Conservation (phyloP, 805 yeast species). For the Crinitomyces ghanaensis region DNA sequence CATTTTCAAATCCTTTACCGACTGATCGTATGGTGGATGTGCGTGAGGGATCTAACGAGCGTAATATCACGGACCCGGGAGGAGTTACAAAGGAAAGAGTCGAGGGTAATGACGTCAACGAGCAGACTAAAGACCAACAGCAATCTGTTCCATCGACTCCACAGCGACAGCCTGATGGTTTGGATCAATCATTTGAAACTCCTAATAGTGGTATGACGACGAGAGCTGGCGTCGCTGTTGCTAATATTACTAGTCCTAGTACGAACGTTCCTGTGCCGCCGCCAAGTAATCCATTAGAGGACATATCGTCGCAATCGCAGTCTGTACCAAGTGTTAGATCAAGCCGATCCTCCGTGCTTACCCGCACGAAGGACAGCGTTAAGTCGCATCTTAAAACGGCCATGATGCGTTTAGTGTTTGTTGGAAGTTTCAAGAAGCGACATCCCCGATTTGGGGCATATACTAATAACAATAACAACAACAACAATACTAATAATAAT, state of each 20-base stretch:
- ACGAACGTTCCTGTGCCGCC: conserved; percentile 1
- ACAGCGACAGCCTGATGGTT: too few species aligned
- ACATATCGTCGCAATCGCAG: neutral
- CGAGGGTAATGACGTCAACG: too few species aligned
- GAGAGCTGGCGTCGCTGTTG: neutral
- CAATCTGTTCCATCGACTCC: too few species aligned
- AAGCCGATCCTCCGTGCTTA: conserved; percentile 4
- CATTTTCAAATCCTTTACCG: too few species aligned
- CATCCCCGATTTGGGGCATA: neutral
- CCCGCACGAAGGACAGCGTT: conserved; percentile 1
- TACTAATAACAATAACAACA: neutral
- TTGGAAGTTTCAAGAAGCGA: conserved; percentile 3
- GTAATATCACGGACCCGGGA: too few species aligned
- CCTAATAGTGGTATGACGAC: too few species aligned
- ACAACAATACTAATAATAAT: neutral
- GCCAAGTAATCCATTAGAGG: conserved; percentile 3
- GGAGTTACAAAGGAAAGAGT: too few species aligned
- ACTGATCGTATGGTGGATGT: too few species aligned
- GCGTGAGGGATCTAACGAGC: too few species aligned
- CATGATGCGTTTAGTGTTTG: conserved; percentile 5
- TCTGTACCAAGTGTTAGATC: conserved; percentile 1
- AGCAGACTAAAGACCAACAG: too few species aligned
- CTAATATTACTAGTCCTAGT: neutral
- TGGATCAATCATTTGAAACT: too few species aligned
- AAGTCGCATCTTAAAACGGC: conserved; percentile 4